Conservation (phyloP, 345 rosid genomes). For the Eucalyptus sp. region DNA sequence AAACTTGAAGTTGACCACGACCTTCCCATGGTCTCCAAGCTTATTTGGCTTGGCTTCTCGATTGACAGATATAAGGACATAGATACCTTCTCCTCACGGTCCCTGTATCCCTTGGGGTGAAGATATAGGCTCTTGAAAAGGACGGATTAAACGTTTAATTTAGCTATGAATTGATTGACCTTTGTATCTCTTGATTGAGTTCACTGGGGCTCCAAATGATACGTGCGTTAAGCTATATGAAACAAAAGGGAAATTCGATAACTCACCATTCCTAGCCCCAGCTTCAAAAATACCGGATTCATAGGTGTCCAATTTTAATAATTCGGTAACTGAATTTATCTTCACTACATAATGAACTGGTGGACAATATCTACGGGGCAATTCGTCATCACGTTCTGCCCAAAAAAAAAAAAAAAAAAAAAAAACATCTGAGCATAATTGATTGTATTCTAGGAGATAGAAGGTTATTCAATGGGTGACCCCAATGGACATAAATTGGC, state of each 20-base stretch:
- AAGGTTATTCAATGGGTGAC: no score
- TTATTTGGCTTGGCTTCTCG: not conserved
- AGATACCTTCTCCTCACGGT: not conserved
- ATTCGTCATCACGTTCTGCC: not conserved
- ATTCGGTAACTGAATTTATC: not conserved
- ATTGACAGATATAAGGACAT: not conserved
- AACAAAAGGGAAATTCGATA: not conserved
- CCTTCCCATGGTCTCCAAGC: not conserved
- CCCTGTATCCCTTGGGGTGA: not conserved
- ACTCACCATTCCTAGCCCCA: not conserved
- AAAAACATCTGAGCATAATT: no score
- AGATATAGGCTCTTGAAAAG: not conserved
- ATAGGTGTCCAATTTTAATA: no score
- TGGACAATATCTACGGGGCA: not conserved
- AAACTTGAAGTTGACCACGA: not conserved
- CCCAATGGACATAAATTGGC: no score
- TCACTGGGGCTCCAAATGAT: not conserved
- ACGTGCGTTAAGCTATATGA: not conserved
- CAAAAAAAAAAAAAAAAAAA: no score
- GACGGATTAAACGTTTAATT: no score
- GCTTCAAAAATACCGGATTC: not conserved
- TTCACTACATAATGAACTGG: not conserved
- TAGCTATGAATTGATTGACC: not conserved
- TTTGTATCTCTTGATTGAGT: no score
- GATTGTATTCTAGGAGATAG: no score